Base-by-base conservation (phyloP, 1,284 basidiomycete genomes). In the Rhodotorula sp. region DNA sequence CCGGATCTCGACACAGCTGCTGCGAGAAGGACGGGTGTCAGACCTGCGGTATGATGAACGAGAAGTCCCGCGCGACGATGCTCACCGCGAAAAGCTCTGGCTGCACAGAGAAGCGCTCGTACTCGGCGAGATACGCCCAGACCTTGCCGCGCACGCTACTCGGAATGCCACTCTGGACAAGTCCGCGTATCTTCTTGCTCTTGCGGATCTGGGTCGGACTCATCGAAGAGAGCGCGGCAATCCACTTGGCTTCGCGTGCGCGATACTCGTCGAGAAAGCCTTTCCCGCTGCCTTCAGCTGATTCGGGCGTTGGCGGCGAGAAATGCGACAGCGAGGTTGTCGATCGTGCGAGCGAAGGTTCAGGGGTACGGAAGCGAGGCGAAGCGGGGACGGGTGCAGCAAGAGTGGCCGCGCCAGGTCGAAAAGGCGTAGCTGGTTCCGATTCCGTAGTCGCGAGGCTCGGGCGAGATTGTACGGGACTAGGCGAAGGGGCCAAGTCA, bases 91-190 rank as follows among this genome's bases (percentile, higher is more conserved):
- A 14, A 38, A 21, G 5, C 19, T 21, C 6, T 26, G 5, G 15
- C 16, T 47, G 26, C 12, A 6, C 14, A 50, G 15, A 26, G 8
- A n/a, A 23, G 12, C 90, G 86, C 52, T 85, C 83, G 55, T 88
- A 87, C 74, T 91, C 89, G 2, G 88, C 88, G 58, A 95, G 81
- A 80, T 90, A 89, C 60, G 87, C 87, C 92, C 92, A 95, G 3
- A 94, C 90, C 49, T 88, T 86, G 69, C 92, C 93, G 31, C 93
- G 85, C 23, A 95, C 88, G 12, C 88, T 90, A 2, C 89, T 86
- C 0, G 95, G 94, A 0, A 97, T 89, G 28, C 90, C 84, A 10
- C 77, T 88, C 50, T 93, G 92, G 21, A 95, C 81, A 45, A 97
- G 82, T 78, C 90, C 91, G 73, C 87, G 86, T 21, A 94, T 86